Evolutionary conservation across 2,329 filamentous ascomycete species (phyloP).

Genomic region (Epichloe glyceriae): DNA sequence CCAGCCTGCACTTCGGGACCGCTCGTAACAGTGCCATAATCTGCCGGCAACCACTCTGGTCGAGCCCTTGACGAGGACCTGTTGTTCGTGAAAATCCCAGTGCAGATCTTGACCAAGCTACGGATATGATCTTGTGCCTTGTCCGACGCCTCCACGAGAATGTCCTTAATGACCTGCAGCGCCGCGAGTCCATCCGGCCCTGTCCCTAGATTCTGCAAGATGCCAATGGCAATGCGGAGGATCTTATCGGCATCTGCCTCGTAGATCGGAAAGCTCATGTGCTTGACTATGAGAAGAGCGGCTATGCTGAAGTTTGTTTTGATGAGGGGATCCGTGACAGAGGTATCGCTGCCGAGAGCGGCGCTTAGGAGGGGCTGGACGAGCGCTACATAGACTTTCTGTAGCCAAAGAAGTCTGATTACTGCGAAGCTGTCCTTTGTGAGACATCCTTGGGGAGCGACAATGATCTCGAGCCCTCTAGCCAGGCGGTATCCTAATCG

Average conservation of each 20-base stretch:
- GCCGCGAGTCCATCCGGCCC: constrained; percentile 34
- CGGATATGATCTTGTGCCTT: constrained; percentile 34
- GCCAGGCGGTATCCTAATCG: constrained; percentile 27
- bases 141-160: constrained; percentile 33
- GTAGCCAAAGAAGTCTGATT: constrained; percentile 32
- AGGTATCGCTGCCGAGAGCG: constrained; percentile 22
- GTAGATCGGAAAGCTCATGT: constrained; percentile 38
- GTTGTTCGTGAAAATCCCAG: constrained; percentile 24
- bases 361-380: constrained; percentile 30
- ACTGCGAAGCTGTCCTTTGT: constrained; percentile 28
- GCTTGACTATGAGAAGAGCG: constrained; percentile 34
- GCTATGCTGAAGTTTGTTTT: constrained; percentile 32
- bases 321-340: constrained; percentile 14
- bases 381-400: constrained; percentile 35
- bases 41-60: constrained; percentile 19
- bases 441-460: constrained; percentile 26
- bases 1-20: constrained; percentile 14
- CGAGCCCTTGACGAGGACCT: constrained; percentile 12
- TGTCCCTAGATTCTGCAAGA: constrained; percentile 27
- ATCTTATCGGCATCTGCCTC: constrained; percentile 35
- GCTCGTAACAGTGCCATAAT: constrained; percentile 8
- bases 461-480: constrained; percentile 28
- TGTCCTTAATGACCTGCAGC: constrained; percentile 33
- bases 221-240: constrained; percentile 35
- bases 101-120: constrained; percentile 33